Base-by-base conservation (phyloP, 768 basidiomycete genomes). In the Tylopilus cervinicoccineus region DNA sequence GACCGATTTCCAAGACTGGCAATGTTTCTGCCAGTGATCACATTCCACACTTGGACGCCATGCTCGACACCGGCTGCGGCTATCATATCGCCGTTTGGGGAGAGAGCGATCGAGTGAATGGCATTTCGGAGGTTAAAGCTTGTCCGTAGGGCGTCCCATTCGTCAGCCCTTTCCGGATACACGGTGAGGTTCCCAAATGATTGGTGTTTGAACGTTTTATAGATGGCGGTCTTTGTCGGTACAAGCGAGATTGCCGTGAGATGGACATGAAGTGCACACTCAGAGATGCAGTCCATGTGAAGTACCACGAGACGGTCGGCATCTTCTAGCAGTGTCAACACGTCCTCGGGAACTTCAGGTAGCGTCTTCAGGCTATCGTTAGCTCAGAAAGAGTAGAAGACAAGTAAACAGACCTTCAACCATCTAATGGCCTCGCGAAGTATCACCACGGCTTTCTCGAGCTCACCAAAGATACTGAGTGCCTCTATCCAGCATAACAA, bases 31-130 rank as follows among this genome's bases (percentile, higher is more conserved):
- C 60, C 60, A 0, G 60, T 61, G 31, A 56, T 26, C 2, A 43
- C 33, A 2, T 54, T 56, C 61, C 61, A 62, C 12, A 62, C n/a
- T 22, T 58, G 62, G 22, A 62, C 59, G 2, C 56, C 53, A 3
- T 63, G 44, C 20, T 41, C 34, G 0, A 8, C 40, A 12, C 51
- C 43, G 6, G 51, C 59, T 9, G 59, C 59, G 1, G 61, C 59
- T n/a, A 61, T 41, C 20, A 44, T 11, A 4, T 48, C 27, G 0
- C 51, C 45, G 28, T 46, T 41, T 14, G 47, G 55, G 13, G 54
- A 58, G 52, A 55, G 55, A 6, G 29, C 45, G 12, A 62, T 33
- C 0, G 62, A 58, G 23, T 58, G 19, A 11, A 62, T 48, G n/a
- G 41, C 19, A 8, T 9, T 22, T 5, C 39, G 31, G 26, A 53